These are phyloP conservation scores for Jamesozyma hellenica DNA, from an alignment of 805 yeast species.

Conservation along the genomic window DNA sequence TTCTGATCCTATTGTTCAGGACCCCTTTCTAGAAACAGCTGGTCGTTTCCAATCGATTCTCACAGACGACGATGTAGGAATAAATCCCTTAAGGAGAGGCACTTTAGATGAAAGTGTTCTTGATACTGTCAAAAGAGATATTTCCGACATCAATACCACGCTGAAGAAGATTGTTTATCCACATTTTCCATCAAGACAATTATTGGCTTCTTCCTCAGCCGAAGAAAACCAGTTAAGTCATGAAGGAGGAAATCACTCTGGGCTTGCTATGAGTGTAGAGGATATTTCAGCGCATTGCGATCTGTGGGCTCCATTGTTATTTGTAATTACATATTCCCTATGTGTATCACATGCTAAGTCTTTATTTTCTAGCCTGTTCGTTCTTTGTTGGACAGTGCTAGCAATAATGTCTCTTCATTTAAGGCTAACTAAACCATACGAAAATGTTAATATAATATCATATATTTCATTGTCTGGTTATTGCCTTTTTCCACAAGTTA, in stretches of 20 bases:
- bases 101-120: slow-evolving; percentile 27
- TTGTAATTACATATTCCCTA: slow-evolving; percentile 24
- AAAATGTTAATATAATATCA: slow-evolving; percentile 20
- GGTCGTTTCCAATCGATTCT: no score
- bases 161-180: slow-evolving; percentile 29
- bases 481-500: slow-evolving; percentile 27
- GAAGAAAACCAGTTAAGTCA: not conserved
- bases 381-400: slow-evolving; percentile 24
- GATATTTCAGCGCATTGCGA: slow-evolving; percentile 19
- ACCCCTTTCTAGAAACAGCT: no score
- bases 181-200: slow-evolving; percentile 16
- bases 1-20: not conserved
- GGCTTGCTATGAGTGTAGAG: not conserved
- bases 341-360: slow-evolving; percentile 25
- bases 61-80: not conserved
- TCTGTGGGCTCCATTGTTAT: slow-evolving; percentile 30
- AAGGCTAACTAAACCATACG: slow-evolving; percentile 19
- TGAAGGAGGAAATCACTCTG: not conserved
- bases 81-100: slow-evolving; percentile 16
- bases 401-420: slow-evolving; percentile 25
- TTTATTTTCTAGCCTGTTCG: slow-evolving; percentile 26
- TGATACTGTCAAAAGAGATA: slow-evolving; percentile 25
- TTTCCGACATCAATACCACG: slow-evolving; percentile 23
- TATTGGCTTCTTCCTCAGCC: slow-evolving; percentile 2
- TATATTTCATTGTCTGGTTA: slow-evolving; percentile 28